These are phyloP conservation scores for Yarrowia osloensis DNA, from an alignment of 805 yeast genomes.

Conservation along the genomic window DNA sequence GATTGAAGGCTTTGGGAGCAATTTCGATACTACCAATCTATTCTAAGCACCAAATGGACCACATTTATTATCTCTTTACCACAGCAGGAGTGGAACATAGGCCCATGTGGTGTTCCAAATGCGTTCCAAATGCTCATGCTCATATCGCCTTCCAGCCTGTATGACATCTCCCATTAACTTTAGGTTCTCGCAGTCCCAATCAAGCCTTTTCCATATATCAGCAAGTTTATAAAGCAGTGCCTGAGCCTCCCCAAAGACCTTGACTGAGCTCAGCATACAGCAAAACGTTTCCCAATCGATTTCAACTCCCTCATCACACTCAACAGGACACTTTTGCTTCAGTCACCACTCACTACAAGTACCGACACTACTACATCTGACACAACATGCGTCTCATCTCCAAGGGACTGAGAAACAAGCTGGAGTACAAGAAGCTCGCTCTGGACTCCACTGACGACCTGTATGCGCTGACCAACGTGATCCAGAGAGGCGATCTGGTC, in stretches of 20 bases:
- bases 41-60: too few relatives aligned
- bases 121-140: too few relatives aligned
- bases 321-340: background rate
- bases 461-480: conserved; percentile 24
- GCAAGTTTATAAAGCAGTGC: conserved; percentile 8
- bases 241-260: background rate
- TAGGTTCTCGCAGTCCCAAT: conserved; percentile 13
- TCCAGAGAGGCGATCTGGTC: conserved; percentile 19
- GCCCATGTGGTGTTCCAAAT: too few relatives aligned
- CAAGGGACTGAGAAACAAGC: conserved; percentile 25
- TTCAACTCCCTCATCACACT: background rate
- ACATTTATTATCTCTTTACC: background rate
- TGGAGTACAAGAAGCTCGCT: conserved; percentile 24
- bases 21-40: background rate
- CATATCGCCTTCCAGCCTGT: too few relatives aligned
- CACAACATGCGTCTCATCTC: conserved; percentile 22
- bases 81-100: background rate
- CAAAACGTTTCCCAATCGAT: background rate
- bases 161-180: conserved; percentile 1
- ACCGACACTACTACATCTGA: background rate
- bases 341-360: background rate
- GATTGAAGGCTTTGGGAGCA: too few relatives aligned
- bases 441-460: conserved; percentile 28
- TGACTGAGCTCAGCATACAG: background rate
- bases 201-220: conserved; percentile 28